These are phyloP conservation scores for Trichomonascaceae sp. DNA, from an alignment of 1,139 yeast genomes.

Conservation along the genomic window DNA sequence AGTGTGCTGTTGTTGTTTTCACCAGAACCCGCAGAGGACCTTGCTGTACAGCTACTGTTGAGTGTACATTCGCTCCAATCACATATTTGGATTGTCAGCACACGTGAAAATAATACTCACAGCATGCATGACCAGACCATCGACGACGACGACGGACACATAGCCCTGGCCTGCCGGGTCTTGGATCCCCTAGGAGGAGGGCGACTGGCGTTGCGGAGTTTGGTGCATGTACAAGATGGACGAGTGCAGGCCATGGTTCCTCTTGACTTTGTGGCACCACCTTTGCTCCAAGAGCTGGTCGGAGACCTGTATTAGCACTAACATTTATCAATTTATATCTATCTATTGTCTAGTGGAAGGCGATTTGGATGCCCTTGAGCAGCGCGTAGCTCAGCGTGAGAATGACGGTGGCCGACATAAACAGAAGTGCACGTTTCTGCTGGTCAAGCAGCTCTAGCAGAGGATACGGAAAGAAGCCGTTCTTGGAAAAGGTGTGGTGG, in stretches of 20 bases:
- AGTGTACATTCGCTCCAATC: no score
- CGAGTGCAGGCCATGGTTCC: conserved; percentile 4
- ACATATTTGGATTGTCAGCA: no score
- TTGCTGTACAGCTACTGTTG: no score
- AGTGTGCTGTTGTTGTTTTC: no score
- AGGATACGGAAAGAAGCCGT: conserved; percentile 26
- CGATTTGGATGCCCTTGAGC: conserved; percentile 8
- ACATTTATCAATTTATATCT: neutral
- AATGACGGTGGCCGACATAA: conserved; percentile 11
- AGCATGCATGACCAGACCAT: no score
- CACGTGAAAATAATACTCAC: no score
- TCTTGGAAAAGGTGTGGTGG: conserved; percentile 15
- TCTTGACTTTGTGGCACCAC: conserved; percentile 4
- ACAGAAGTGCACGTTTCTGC: conserved; percentile 12
- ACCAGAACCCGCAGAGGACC: no score
- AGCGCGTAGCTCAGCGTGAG: conserved; percentile 8
- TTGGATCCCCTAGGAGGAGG: conserved; percentile 17
- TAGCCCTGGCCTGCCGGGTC: conserved; percentile 13
- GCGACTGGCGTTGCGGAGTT: conserved; percentile 8
- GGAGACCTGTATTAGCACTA: conserved; percentile 1
- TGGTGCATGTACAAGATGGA: conserved; percentile 4
- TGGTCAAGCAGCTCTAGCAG: conserved; percentile 13
- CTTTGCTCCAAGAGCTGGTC: conserved; percentile 5
- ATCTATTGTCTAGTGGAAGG: neutral
- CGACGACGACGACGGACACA: conserved; percentile 6